Conservation (phyloP, 139 green algal genomes). For the Desmodesmus armatus region DNA sequence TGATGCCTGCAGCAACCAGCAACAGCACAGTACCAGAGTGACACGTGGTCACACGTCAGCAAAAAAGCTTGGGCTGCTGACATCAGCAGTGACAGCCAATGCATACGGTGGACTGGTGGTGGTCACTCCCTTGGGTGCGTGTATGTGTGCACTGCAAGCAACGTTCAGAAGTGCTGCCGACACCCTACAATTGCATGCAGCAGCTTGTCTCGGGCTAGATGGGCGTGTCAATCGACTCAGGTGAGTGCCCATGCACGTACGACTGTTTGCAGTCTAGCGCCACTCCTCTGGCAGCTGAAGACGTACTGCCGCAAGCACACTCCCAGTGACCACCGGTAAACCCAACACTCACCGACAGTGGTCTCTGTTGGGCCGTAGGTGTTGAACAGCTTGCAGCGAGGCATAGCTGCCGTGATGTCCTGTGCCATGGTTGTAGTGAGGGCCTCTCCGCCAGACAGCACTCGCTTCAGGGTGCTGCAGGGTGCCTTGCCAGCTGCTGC, state of each 20-base stretch:
- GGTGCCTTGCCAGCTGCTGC: neutral
- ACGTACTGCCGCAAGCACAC: neutral
- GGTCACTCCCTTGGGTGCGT: too few relatives aligned
- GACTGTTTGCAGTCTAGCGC: neutral
- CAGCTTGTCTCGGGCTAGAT: too few relatives aligned
- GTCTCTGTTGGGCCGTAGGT: neutral
- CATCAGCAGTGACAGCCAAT: neutral
- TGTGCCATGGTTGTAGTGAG: neutral
- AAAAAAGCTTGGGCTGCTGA: neutral
- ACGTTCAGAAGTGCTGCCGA: too few relatives aligned
- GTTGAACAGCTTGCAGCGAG: neutral
- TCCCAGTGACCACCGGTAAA: too few relatives aligned
- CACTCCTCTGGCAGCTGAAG: neutral
- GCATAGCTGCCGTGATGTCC: constrained; percentile 6
- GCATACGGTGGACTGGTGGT: neutral
- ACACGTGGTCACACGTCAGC: neutral
- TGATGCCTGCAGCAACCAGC: neutral
- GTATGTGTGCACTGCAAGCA: too few relatives aligned
- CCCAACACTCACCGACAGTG: neutral
- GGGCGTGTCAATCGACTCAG: too few relatives aligned
- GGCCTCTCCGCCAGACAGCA: neutral
- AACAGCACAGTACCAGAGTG: neutral
- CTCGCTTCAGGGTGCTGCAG: constrained; percentile 4
- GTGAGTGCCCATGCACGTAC: neutral
- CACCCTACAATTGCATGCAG: neutral